A percentile compares a stretch with the other conserved stretches of the same genome.
Evolutionary conservation across 768 basidiomycete genomes (phyloP).

Genomic region (Tylopilus felleus): DNA sequence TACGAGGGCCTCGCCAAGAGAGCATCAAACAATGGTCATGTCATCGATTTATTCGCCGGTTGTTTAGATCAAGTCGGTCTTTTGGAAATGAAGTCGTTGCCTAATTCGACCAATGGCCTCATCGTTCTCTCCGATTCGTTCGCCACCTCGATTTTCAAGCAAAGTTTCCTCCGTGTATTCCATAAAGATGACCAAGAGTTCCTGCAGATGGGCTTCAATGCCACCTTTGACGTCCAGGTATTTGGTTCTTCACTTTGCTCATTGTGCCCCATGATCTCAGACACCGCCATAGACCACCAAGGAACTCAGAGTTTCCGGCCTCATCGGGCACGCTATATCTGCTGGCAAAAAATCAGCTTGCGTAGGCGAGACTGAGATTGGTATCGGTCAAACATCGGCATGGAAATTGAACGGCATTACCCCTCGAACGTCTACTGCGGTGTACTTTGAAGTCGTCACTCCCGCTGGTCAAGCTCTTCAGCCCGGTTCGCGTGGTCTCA

Average conservation of each 20-base stretch:
- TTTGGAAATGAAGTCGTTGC: constrained; percentile 93
- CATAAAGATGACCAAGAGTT: constrained; percentile 90
- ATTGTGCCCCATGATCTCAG: not conserved
- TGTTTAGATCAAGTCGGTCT: constrained; percentile 98
- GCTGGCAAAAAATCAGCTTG: constrained; percentile 95
- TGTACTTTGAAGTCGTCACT: constrained; percentile 98
- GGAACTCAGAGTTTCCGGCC: constrained; percentile 95
- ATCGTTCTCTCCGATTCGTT: constrained; percentile 97
- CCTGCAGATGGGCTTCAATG: constrained; percentile 97
- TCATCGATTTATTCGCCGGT: constrained; percentile 92
- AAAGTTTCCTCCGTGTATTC: constrained; percentile 91
- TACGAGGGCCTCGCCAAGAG: constrained; percentile 94
- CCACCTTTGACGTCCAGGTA: constrained; percentile 97
- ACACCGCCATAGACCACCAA: constrained; percentile 75
- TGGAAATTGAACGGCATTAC: constrained; percentile 96
- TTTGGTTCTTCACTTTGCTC: constrained; percentile 4
- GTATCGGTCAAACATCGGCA: constrained; percentile 96
- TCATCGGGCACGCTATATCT: constrained; percentile 97
- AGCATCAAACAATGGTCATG: constrained; percentile 91
- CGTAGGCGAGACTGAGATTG: constrained; percentile 98
- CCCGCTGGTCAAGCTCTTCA: constrained; percentile 92
- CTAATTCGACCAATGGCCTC: constrained; percentile 94
- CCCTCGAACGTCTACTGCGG: constrained; percentile 82
- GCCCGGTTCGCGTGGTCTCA: constrained; percentile 87
- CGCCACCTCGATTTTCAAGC: constrained; percentile 97